Percentiles rank a stretch among this genome's conserved stretches.
Conservation (phyloP, 2,329 filamentous ascomycete species). For the Paraphaeosphaeria sporulosa region DNA sequence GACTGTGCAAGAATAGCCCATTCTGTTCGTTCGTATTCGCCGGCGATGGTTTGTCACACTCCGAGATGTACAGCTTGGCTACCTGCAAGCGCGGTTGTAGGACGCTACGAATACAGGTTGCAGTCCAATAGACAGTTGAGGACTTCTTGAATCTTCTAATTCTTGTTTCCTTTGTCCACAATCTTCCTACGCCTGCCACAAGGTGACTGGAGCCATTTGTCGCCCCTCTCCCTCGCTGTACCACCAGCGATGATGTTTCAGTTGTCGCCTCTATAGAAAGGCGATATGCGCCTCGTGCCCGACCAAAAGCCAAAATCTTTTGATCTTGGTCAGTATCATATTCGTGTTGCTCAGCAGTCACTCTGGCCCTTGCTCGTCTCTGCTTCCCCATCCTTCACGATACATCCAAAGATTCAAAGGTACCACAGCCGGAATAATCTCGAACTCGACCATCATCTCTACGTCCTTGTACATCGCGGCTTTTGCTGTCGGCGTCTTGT, state of each 20-base stretch:
- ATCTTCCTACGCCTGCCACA: too few species aligned
- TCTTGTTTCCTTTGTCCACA: too few species aligned
- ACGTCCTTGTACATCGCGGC: constrained; percentile 13
- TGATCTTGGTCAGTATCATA: constrained; percentile 23
- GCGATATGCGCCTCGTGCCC: constrained; percentile 26
- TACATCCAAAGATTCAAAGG: constrained; percentile 21
- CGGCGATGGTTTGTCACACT: not conserved
- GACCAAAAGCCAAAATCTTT: constrained; percentile 30
- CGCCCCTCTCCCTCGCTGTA: too few species aligned
- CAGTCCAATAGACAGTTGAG: too few species aligned
- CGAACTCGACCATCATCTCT: constrained; percentile 14
- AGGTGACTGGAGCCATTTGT: too few species aligned
- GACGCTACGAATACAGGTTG: constrained; percentile 12
- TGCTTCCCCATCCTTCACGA: not conserved
- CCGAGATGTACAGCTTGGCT: not conserved
- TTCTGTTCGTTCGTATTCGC: not conserved
- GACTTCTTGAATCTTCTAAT: too few species aligned
- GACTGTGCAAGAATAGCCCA: not conserved
- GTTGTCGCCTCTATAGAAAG: constrained; percentile 22
- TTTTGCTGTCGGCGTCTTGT: constrained; percentile 18
- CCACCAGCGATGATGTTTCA: not conserved
- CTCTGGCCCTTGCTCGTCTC: not conserved
- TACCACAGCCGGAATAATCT: constrained; percentile 19
- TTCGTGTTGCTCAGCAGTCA: constrained; percentile 23
- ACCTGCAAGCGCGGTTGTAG: not conserved